Base-by-base conservation (phyloP, 129 eudicot species). In the Deinandra increscens region DNA sequence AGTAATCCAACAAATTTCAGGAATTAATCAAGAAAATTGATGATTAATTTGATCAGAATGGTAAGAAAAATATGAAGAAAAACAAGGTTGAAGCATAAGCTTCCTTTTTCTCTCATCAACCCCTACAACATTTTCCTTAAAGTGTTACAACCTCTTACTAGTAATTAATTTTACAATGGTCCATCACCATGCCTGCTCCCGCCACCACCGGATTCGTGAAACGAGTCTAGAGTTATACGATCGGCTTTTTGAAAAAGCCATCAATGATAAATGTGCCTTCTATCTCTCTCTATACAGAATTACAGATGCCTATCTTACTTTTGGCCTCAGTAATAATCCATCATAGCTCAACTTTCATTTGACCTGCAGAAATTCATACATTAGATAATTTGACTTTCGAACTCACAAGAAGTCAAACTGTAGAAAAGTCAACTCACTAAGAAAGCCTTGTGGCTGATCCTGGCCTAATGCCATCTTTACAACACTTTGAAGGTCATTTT, bases 381-480 rank as follows among this genome's bases (percentile, higher is more conserved):
- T 76, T 9, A 72, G 74, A 76, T 62, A 36, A 11, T 56, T 8
- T 39, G 73, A 73, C 68, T 20, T 56, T 65, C 49, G 31, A 10
- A 14, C 19, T 68, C 26, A 50, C 17, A 58, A 49, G 2, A 76
- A 69, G 76, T 77, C 81, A 77, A 75, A 69, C 66, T 38, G 39
- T 9, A 39, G n/a, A 37, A 61, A 66, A 69, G 76, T 68, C 68
- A 34, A 69, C 91, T 77, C 68, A 86, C 92, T 89, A 43, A 72
- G 83, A 60, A 79, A 55, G 62, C 60, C 71, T 70, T 84, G 90
- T 38, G 83, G 68, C 64, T 81, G 83, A 77, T 81, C 85, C 68
- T 90, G 95, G 53, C 82, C 84, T 72, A 82, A 80, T 44, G 90
- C 93, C 93, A 84, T 89, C 77, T 89, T 87, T 42, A 90, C 97